Percentiles rank a stretch among this genome's conserved stretches.
Evolutionary conservation across 164 flowering plant genomes (phyloP).

Genomic region (Taxillus chinensis): DNA sequence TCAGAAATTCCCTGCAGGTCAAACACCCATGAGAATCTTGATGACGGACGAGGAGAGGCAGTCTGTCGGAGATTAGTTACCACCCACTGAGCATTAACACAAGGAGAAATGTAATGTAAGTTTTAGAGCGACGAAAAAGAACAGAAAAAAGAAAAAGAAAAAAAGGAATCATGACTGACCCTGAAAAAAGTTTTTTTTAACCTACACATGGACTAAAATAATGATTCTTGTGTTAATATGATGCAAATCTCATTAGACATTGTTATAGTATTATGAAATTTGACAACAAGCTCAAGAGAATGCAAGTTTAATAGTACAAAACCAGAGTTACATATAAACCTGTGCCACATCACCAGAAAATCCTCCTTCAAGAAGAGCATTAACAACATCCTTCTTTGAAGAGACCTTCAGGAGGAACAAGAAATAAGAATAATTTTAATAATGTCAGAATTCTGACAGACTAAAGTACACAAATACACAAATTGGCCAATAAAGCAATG

Average conservation of each 20-base stretch:
- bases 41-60: slow-evolving; percentile 28
- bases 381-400: slow-evolving; percentile 56
- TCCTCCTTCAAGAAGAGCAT: slow-evolving; percentile 61
- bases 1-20: slow-evolving; percentile 79
- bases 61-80: slow-evolving; percentile 72
- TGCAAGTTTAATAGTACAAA: neutral
- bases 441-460: neutral
- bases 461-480: too few species aligned
- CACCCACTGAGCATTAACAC: slow-evolving; percentile 60
- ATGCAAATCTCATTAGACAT: too few species aligned
- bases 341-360: slow-evolving; percentile 89
- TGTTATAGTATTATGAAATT: neutral
- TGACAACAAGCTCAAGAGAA: too few species aligned
- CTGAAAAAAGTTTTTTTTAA: too few species aligned
- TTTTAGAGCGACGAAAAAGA: neutral
- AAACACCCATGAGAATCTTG: slow-evolving; percentile 78
- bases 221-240: too few species aligned
- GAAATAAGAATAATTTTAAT: neutral
- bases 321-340: slow-evolving; percentile 27
- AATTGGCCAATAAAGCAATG: too few species aligned
- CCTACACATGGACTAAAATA: too few species aligned
- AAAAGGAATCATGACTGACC: neutral
- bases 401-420: slow-evolving; percentile 42
- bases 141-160: neutral
- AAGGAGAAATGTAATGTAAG: slow-evolving; percentile 1